Conservation (phyloP, 495 filamentous ascomycete genomes). For the Penicillium pulvis region DNA sequence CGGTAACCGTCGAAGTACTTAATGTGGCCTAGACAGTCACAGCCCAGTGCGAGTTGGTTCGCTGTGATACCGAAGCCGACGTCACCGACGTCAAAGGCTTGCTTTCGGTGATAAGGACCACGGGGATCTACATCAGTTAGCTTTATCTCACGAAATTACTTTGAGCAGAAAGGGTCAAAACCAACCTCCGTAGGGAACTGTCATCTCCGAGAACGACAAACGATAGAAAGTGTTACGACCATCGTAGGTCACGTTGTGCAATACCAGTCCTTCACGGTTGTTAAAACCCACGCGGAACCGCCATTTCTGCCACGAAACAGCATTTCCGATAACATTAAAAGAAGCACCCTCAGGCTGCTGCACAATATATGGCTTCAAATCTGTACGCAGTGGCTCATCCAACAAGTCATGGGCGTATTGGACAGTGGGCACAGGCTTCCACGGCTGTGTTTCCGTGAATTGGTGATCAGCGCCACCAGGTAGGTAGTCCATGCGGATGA, state of each 20-base stretch:
- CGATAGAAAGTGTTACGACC: constrained; percentile 71
- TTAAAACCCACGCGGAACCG: constrained; percentile 67
- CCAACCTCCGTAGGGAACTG: constrained; percentile 59
- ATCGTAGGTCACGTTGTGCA: constrained; percentile 70
- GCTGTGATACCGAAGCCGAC: constrained; percentile 66
- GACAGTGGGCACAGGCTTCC: constrained; percentile 56
- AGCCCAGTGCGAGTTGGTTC: constrained; percentile 68
- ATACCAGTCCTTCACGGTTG: constrained; percentile 62
- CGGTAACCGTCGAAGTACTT: constrained; percentile 65
- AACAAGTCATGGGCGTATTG: constrained; percentile 50
- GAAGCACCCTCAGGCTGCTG: constrained; percentile 77
- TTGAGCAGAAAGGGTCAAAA: not conserved
- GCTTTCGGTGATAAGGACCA: constrained; percentile 67
- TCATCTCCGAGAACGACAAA: constrained; percentile 78
- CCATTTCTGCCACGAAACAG: constrained; percentile 68
- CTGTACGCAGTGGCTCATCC: constrained; percentile 44
- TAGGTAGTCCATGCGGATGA: constrained; percentile 58
- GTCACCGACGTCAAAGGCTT: constrained; percentile 75
- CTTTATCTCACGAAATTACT: not conserved
- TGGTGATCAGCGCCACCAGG: constrained; percentile 37
- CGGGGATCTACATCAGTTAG: constrained; percentile 55
- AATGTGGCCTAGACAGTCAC: constrained; percentile 69
- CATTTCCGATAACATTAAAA: constrained; percentile 52
- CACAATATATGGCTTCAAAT: constrained; percentile 77
- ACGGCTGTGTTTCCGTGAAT: constrained; percentile 40